Percentiles rank a stretch among this genome's conserved stretches.
phyloP scores from a whole-genome alignment of 225 moss, liverwort and hornwort genomes.

The Pseudisothecium myosuroides region DNA sequence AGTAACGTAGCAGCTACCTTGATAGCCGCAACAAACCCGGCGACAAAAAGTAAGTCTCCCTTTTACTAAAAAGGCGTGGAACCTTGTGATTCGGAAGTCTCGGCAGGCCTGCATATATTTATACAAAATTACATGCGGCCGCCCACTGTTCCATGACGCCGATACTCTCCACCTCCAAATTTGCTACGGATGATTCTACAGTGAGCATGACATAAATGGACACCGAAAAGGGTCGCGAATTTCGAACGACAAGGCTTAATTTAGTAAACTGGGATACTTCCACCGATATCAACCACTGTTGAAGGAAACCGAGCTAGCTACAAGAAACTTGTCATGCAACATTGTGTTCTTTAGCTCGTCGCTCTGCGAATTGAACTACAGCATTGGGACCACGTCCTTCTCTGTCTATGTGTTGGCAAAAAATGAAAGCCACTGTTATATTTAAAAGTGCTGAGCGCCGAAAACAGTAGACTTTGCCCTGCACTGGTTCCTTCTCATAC shows the following conservation, averaged over 20 bases:
- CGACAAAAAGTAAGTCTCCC: not conserved
- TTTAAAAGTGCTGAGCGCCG: not conserved
- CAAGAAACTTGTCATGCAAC: not conserved
- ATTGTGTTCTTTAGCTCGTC: not conserved
- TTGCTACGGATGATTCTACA: not conserved
- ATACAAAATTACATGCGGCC: not conserved
- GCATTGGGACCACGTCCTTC: not conserved
- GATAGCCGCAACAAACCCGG: not conserved
- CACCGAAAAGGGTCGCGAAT: not conserved
- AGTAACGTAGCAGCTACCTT: not conserved
- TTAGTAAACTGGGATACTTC: not conserved
- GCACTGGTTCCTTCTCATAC: not conserved
- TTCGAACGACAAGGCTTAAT: not conserved
- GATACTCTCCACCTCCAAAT: not conserved
- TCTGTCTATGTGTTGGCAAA: not conserved
- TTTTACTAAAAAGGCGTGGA: not conserved
- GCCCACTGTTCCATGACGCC: not conserved
- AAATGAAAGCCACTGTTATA: not conserved
- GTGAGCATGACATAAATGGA: not conserved
- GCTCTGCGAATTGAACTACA: not conserved
- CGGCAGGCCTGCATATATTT: not conserved
- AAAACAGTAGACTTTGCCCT: not conserved
- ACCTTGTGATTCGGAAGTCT: not conserved
- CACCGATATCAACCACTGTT: not conserved
- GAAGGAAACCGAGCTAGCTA: not conserved